phyloP scores from a whole-genome alignment of 2,329 filamentous ascomycete genomes.

The Blastomyces silverae region DNA sequence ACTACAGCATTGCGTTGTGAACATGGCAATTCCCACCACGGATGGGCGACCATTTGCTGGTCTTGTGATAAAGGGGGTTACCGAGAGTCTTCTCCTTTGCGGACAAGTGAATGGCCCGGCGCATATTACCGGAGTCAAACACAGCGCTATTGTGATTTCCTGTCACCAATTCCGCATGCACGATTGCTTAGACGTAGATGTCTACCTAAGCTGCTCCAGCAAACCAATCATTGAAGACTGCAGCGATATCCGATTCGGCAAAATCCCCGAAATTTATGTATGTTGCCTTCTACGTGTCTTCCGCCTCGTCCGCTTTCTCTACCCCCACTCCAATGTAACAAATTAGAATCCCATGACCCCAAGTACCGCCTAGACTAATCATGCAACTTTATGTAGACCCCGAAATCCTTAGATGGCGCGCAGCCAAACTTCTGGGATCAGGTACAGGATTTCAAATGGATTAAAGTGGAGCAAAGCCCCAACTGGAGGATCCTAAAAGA shows the following conservation, averaged over 20 bases:
- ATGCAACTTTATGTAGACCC: slow-evolving; percentile 22
- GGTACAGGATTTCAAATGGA: slow-evolving; percentile 97
- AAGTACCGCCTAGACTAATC: not conserved
- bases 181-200: slow-evolving; percentile 68
- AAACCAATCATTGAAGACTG: slow-evolving; percentile 95
- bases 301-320: not conserved
- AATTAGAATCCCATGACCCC: not conserved
- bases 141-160: slow-evolving; percentile 69
- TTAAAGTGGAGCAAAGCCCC: slow-evolving; percentile 76
- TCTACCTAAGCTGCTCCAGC: slow-evolving; percentile 76
- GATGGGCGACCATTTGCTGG: slow-evolving; percentile 61
- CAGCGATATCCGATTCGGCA: slow-evolving; percentile 67
- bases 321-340: not conserved
- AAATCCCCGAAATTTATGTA: slow-evolving; percentile 64
- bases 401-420: slow-evolving; percentile 30
- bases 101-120: slow-evolving; percentile 72
- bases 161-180: slow-evolving; percentile 92
- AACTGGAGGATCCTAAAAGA: slow-evolving; percentile 72
- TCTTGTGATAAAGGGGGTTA: slow-evolving; percentile 61
- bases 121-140: slow-evolving; percentile 68
- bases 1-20: slow-evolving; percentile 64
- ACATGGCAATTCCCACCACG: slow-evolving; percentile 62
- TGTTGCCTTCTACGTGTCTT: slow-evolving; percentile 30
- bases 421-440: slow-evolving; percentile 70
- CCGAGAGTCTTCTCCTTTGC: slow-evolving; percentile 64